phyloP scores from a whole-genome alignment of 345 rosid species.

The Citrus glauca region DNA sequence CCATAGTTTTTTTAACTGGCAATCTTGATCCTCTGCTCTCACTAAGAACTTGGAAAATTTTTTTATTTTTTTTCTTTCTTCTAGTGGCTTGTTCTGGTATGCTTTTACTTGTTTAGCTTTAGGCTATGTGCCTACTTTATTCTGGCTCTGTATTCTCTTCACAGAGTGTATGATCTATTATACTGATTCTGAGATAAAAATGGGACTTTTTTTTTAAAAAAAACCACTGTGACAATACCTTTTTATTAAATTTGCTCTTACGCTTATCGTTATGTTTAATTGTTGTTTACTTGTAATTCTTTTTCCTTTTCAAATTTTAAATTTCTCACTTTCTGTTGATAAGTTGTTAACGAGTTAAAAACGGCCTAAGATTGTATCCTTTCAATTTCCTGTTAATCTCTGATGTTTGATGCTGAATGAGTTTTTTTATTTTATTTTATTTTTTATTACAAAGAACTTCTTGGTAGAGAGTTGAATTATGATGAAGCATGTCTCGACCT shows the following conservation, averaged over 20 bases:
- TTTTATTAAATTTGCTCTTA: neutral
- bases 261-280: neutral
- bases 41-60: neutral
- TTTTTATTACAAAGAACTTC: no score
- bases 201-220: neutral
- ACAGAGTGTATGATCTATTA: neutral
- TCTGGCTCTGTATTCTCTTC: neutral
- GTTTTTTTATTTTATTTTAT: neutral
- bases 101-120: neutral
- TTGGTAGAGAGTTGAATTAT: no score
- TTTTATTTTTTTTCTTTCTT: neutral
- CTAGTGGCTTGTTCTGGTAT: neutral
- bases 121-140: neutral
- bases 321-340: neutral
- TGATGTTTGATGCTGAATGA: neutral
- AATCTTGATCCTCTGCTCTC: neutral
- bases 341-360: neutral
- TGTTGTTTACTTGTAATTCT: neutral
- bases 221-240: neutral
- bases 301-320: neutral
- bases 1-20: neutral
- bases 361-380: neutral
- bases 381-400: neutral
- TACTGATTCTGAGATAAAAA: neutral
- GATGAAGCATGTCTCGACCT: no score